Base-by-base conservation (phyloP, 2,329 filamentous ascomycete genomes). In the Trichoderma koningiopsis region DNA sequence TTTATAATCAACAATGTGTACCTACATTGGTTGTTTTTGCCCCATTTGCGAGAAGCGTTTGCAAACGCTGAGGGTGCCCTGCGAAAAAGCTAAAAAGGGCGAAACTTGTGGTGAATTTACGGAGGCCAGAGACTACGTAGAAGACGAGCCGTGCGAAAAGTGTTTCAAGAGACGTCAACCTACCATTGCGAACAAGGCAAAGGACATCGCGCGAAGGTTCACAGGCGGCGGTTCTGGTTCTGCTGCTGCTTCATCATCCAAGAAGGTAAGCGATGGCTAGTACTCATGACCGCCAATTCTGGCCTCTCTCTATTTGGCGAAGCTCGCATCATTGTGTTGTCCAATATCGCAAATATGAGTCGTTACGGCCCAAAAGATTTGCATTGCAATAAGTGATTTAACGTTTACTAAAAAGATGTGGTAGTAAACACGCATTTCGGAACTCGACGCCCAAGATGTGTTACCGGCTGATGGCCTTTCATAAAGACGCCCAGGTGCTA, bases 141-240 rank as follows among this genome's bases (percentile, higher is more conserved):
- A 68, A 19, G 62, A 68, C n/a, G 57, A 55, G 10, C 55, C 62
- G 35, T 68, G 66, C 52, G 52, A 62, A 14, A 62, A 43, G 10
- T 68, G 66, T 8, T 68, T 61, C 19, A 31, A 55, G 13, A 47
- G 33, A 40, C 55, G 57, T 6, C 64, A 67, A 8, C 14, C 16
- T 7, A 24, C 65, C 5, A 22, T 68, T 24, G 61, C 55, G 57
- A 31, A 61, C 47, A 68, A 61, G 33, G 65, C 65, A 53, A 68
- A 68, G 33, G 19, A 68, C 14, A 55, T 55, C 24, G 65, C 65
- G 31, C 60, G 40, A 55, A 68, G 55, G n/a, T 40, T 61, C 14
- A 55, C 47, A 0, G 43, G 43, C 22, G 56, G 56, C 33, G 33
- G 33, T 5, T 13, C 11, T 4, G 33, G 33, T 14, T 35, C 33